Evolutionary conservation across 345 rosid species (phyloP), one percentile per base, ranked within the genome.

Genomic region (Murraya paniculata): DNA sequence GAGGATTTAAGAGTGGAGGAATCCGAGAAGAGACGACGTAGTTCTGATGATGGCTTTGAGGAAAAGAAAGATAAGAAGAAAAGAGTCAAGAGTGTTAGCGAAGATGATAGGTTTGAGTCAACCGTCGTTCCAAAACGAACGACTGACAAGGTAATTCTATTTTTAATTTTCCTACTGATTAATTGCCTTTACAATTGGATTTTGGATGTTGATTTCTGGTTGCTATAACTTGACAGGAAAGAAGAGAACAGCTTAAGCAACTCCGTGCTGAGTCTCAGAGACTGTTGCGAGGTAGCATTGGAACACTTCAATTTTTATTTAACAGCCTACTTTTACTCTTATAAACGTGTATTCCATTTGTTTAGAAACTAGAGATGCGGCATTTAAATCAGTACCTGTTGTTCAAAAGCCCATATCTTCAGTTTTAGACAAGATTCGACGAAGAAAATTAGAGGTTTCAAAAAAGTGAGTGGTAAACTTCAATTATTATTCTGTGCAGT

Each of bases 221-320:
- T 13, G 19, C 25, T 25, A 30, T 39, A 28, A 76, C 67, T 65
- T 30, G n/a, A n/a, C 74, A 93, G 98, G 94, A 91, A 81, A 88
- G 96, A 82, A 91, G 89, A 81, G 85, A 84, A n/a, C 80, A 82
- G 57, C 86, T 92, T 55, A 82, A 81, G 76, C 89, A 92, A 80
- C 93, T 92, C 41, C 93, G 87, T 59, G 89, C 88, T 45, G 97
- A 92, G 82, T 91, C 94, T 55, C 98, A 95, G 90, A 93, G 94
- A 82, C 84, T 95, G 66, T 80, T 93, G 76, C 91, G 98, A 84
- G 98, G 98, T 93, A 86, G 3, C 35, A 33, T 19, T 18, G 50
- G 33, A 35, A 33, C 38, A 33, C 24, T 13, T 72, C 16, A 65
- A 19, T 56, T 68, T 56, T 65, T 31, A 45, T 45, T 77, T 67